Evolutionary conservation across 352 stramenopile genomes (phyloP), one percentile per base, ranked within the genome.

Genomic region (Phytophthora pistaciae): DNA sequence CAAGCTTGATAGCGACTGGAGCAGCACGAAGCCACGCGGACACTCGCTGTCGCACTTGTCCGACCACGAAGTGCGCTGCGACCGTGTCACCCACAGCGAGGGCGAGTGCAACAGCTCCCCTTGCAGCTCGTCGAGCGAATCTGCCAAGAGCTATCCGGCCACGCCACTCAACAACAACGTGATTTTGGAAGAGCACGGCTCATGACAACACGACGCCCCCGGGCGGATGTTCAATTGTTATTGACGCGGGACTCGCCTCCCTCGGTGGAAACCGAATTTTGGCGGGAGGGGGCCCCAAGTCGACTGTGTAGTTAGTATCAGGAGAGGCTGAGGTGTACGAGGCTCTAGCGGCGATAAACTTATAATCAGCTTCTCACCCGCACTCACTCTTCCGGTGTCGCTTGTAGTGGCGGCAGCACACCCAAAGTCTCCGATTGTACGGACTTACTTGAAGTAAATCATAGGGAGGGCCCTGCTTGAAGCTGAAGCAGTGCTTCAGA

Each of bases 41-140:
- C 74, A 84, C 50, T 90, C 82, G 25, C 75, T 88, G 69, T 88
- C 80, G 23, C 72, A 84, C 40, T 11, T 83, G 18, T 70, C 59
- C 4, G 70, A 81, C 20, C 66, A 79, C 55, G 72, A 78, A 48
- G 33, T 77, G 60, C 56, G 70, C 29, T 66, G 69, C 38, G 56
- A 77, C 3, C 63, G 62, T 29, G 64, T 78, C 23, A 53, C 77
- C 27, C 78, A 82, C 48, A 87, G 76, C 40, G 82, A 90, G 31
- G 77, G 77, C 31, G 80, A 85, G 27, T 56, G 83, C 38, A 80
- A 77, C 23, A 82, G 82, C 60, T 85, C 82, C 3, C 68, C 70
- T 7, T 87, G 70, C 58, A 77, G 70, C 50, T 76, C 72, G 13
- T 75, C 63, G 16, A 69, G 50, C 33, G 65, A 67, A 53, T 78